Base-by-base conservation (phyloP, 202 grass and related monocot species). In the Panicum virgatum region DNA sequence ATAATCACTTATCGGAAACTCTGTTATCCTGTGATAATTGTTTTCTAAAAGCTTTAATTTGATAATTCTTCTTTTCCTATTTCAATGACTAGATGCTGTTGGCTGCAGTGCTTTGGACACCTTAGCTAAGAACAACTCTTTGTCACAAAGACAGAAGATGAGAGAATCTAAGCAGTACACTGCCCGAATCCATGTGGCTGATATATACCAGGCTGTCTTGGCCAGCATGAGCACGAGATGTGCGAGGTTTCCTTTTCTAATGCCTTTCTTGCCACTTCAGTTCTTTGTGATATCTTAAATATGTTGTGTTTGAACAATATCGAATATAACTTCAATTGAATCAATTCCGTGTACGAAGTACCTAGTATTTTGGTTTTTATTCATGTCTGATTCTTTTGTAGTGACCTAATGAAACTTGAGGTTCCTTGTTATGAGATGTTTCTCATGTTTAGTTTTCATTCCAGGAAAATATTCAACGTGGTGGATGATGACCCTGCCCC, bases 401-500 rank as follows among this genome's bases (percentile, higher is more conserved):
- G n/a, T n/a, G n/a, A n/a, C n/a, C n/a, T n/a, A n/a, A n/a, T n/a
- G n/a, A n/a, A 57, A 83, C 6, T 10, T 37, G 46, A 19, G 5
- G 3, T 56, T 19, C 13, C 12, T 45, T 54, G 16, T 10, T 47
- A 8, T 1, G 22, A n/a, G 32, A 43, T 37, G 1, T 26, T 82
- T 54, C 16, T 12, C 5, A 86, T 73, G 30, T 48, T 53, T 65
- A 29, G 25, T 19, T 26, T 29, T 59, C 29, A 46, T 69, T 84
- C 44, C 76, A 93, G 92, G 84, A 93, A 82, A 69, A 86, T 88
- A 89, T 90, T 93, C 79, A 98, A 98, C 74, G 81, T 98, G 13
- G 90, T 94, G 37, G 95, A 98, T 89, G 95, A 98, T 64, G 86
- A 98, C 22, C 88, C 95, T 42, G 90, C 95, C 12, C 76, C 92